Conservation (phyloP, 129 eudicot species). For the Pittosporum tobira region DNA sequence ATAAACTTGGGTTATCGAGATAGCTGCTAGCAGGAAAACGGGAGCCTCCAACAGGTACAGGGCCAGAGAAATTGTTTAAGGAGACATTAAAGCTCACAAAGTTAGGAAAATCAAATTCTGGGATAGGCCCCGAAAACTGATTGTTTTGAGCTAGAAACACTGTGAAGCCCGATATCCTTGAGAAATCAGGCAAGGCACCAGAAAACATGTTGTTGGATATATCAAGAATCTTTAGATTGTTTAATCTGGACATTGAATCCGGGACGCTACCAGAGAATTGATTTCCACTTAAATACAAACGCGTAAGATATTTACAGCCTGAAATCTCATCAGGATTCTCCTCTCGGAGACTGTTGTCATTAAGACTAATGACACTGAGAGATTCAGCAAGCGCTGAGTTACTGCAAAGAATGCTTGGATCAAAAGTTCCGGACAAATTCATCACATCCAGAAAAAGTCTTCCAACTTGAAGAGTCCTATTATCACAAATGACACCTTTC, state of each 20-base stretch:
- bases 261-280: slow-evolving; percentile 43
- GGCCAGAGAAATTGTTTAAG: slow-evolving; percentile 39
- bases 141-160: slow-evolving; percentile 43
- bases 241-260: slow-evolving; percentile 33
- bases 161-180: slow-evolving; percentile 34
- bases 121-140: slow-evolving; percentile 40
- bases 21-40: slow-evolving; percentile 30
- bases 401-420: slow-evolving; percentile 42
- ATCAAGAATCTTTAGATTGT: slow-evolving; percentile 45
- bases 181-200: slow-evolving; percentile 37
- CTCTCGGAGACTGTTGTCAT: slow-evolving; percentile 33
- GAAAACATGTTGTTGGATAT: slow-evolving; percentile 45
- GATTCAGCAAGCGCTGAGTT: slow-evolving; percentile 30
- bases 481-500: slow-evolving; percentile 42
- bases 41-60: slow-evolving; percentile 41
- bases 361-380: slow-evolving; percentile 30
- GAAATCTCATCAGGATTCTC: slow-evolving; percentile 31
- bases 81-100: slow-evolving; percentile 41
- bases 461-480: slow-evolving; percentile 12
- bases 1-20: slow-evolving; percentile 32
- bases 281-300: slow-evolving; percentile 30
- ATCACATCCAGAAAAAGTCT: slow-evolving; percentile 27
- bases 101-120: slow-evolving; percentile 35
- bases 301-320: slow-evolving; percentile 45
- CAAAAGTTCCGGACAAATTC: slow-evolving; percentile 39